These are phyloP conservation scores for Yarrowia galli DNA, from an alignment of 1,139 yeast species.

Conservation along the genomic window DNA sequence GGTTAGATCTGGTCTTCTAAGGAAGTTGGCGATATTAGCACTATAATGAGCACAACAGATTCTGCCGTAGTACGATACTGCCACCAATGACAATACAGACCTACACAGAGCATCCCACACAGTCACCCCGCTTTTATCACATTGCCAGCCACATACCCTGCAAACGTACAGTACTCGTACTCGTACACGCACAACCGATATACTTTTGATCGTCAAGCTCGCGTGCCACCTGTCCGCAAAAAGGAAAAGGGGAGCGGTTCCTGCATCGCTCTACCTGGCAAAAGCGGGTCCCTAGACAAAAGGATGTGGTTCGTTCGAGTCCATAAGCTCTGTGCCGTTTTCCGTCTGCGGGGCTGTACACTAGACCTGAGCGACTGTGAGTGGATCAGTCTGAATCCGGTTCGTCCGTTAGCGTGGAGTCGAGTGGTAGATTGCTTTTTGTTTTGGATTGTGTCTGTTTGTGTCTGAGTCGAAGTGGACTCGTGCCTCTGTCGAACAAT, in stretches of 20 bases:
- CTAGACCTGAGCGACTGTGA: no score
- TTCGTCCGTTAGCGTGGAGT: no score
- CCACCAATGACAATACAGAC: no score
- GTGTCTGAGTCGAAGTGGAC: no score
- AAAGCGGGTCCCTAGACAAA: not conserved
- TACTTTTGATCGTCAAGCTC: conserved; percentile 14
- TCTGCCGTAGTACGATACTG: no score
- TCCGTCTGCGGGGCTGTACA: not conserved
- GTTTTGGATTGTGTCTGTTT: no score
- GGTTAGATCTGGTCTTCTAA: not conserved
- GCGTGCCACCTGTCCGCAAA: not conserved
- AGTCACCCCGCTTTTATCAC: not conserved
- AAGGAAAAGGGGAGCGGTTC: not conserved
- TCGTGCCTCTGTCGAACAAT: no score
- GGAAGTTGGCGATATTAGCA: no score
- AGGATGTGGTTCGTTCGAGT: not conserved
- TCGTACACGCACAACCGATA: not conserved
- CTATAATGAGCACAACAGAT: no score
- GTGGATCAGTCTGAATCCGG: no score
- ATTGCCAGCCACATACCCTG: not conserved
- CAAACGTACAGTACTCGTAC: not conserved
- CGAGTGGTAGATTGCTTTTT: no score
- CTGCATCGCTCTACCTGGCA: not conserved
- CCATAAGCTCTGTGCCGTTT: conserved; percentile 2
- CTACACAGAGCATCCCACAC: no score